These are phyloP conservation scores for Wickerhamiella siamensis DNA, from an alignment of 805 yeast genomes.

Conservation along the genomic window DNA sequence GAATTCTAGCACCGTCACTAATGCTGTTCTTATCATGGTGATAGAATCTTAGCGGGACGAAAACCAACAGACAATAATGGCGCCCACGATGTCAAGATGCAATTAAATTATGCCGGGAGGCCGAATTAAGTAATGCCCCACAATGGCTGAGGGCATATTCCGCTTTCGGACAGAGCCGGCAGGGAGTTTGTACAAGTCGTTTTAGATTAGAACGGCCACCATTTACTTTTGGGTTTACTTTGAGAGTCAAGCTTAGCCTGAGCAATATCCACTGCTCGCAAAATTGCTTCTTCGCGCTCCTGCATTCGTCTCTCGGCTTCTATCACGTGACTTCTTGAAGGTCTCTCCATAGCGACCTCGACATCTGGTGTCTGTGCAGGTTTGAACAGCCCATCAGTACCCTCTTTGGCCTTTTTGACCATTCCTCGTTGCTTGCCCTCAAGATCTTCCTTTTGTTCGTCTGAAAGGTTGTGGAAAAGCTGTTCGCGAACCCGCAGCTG, in stretches of 20 bases:
- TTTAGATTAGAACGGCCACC: neutral
- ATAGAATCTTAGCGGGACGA: neutral
- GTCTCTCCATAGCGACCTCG: slow-evolving; percentile 44
- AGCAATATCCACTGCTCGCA: slow-evolving; percentile 34
- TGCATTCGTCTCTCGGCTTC: slow-evolving; percentile 62
- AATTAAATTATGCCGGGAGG: neutral
- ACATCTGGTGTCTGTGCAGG: slow-evolving; percentile 27
- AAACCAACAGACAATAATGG: too few species aligned
- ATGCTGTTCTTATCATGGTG: neutral
- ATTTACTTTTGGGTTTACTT: neutral
- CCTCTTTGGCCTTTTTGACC: slow-evolving; percentile 13
- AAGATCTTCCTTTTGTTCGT: slow-evolving; percentile 51
- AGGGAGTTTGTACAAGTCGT: too few species aligned
- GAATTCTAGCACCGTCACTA: neutral
- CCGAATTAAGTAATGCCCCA: neutral
- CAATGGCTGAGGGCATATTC: too few species aligned
- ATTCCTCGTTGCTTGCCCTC: slow-evolving; percentile 26
- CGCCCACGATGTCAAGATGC: too few species aligned
- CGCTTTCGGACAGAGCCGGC: too few species aligned
- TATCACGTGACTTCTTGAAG: slow-evolving; percentile 53
- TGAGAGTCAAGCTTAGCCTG: slow-evolving; percentile 19
- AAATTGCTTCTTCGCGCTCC: slow-evolving; percentile 44
- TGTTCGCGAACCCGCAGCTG: slow-evolving; percentile 43
- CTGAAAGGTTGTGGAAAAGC: slow-evolving; percentile 39
- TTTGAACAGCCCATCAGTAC: slow-evolving; percentile 5